Evolutionary conservation across 139 green algal genomes (phyloP), one percentile per base, ranked within the genome.

Genomic region (Chlamydomonas incerta): DNA sequence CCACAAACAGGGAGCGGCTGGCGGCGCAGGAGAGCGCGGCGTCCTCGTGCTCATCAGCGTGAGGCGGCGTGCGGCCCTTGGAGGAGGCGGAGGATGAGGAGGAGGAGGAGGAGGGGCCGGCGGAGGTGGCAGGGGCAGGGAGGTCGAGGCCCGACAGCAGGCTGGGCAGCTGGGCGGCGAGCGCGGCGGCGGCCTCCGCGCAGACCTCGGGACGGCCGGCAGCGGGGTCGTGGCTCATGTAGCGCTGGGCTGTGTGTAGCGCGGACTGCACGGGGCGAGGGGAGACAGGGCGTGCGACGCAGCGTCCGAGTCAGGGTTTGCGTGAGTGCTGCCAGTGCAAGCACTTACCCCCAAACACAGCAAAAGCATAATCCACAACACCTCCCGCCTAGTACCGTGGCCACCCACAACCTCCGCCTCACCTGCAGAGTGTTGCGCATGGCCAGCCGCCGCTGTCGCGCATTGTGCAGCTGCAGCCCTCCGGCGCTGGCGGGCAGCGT

Each of bases 1-100:
- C 92, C 15, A 70, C 81, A 72, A 95, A 79, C 47, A 94, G 57
- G 41, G 52, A 70, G n/a, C 63, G 75, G n/a, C 41, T 52, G 62
- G n/a, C 65, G 46, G 63, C 60, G 77, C 37, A 63, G 47, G 35
- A 1, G 28, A 83, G 69, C 5, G 63, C n/a, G 21, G 52, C 11
- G 55, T 63, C 81, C 24, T 50, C 41, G 41, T 8, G 41, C 41
- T 50, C 41, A 50, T 50, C 8, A 8, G 6, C 41, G 41, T 50
- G 41, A 13, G 41, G 41, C 6, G 5, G 41, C 6, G 6, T 50
- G 23, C 26, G 50, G 55, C 58, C 23, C 55, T 31, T 74, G 29
- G 26, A 34, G 11, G 13, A 9, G 34, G n/a, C n/a, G n/a, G 35
- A 31, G 46, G 81, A 11, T 9, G 69, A 13, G 26, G 71, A 31